Base-by-base conservation (phyloP, 148 eudicot genomes). In the Oxyria digyna region DNA sequence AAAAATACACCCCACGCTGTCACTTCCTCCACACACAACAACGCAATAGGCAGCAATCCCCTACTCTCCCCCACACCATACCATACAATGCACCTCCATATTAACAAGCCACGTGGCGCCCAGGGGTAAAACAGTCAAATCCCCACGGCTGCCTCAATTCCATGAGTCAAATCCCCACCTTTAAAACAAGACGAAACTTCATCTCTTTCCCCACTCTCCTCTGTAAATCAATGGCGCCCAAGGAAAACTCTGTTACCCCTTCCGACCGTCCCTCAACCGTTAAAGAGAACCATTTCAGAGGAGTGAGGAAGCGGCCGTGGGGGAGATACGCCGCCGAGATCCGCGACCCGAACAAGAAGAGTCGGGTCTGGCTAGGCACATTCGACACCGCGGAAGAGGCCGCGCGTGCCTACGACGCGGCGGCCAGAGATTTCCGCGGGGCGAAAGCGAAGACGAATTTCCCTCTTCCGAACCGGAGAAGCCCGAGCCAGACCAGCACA, bases 311-410 rank as follows among this genome's bases (percentile, higher is more conserved):
- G 74, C 33, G 80, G 50, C 80, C 80, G 14, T 77, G 80, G 80
- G 80, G 80, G 3, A 63, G 80, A 3, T 77, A 77, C 74, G 80
- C 80, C 18, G 80, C 80, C 8, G 80, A 77, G 74, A 77, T 77
- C 32, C 49, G 80, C 1, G 77, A 77, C 11, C 80, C 80, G 0
- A 29, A 32, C 13, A 77, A 74, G 74, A 77, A 70, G 68, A 77
- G 74, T 67, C 82, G 79, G 0, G 79, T 80, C n/a, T 80, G 79
- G 79, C 29, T 75, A 0, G 79, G 82, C 0, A 79, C 79, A 45
- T 79, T 76, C 43, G 79, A 79, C 48, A 75, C 82, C 31, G 79
- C 79, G 1, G 79, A 79, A 59, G 82, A 79, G 13, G 79, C 82
- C 14, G 79, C 82, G 7, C 69, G 59, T 8, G 82, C 82, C 4